Evolutionary conservation across 352 stramenopile species (phyloP), one percentile per base, ranked within the genome.

Genomic region (Globisporangium perplexum): DNA sequence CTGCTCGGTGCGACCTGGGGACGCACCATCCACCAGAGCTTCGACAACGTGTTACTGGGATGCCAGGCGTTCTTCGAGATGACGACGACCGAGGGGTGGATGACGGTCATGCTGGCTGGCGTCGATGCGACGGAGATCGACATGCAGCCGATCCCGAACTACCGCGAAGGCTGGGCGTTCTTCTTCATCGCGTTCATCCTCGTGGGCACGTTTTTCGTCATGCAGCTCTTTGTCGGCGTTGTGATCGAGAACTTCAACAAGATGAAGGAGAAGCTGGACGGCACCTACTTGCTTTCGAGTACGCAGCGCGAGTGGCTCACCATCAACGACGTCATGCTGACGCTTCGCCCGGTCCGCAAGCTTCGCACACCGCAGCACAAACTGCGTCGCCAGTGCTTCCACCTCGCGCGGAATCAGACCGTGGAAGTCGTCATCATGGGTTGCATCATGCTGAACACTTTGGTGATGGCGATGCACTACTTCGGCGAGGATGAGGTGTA

Each of bases 241-340:
- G 80, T 97, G n/a, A 93, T 97, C 42, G 88, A 97, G 43, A 96
- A 96, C 51, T 98, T 97, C 53, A 93, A 95, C 49, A 68, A 65
- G 10, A 86, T 86, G 77, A 85, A 85, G 39, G 71, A 83, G 38
- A 78, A 76, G 17, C 47, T 88, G 0, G 77, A 83, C 17, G 72
- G 69, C 7, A 84, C 72, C 0, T 83, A 74, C 41, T 55, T 94
- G n/a, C 72, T 95, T 18, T 89, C 84, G 2, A 66, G 69, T 18
- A 71, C 77, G 10, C 83, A 96, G 50, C 68, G 84, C 18, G 71
- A 87, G 59, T 96, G 83, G 83, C 62, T 92, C 11, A 65, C 62
- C 14, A 83, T 85, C 38, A 80, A 79, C 24, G 73, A 87, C 4
- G 50, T 60, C 11, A 84, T 83, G 70, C 60, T 83, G 15, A 77